phyloP scores from a whole-genome alignment of 1,284 basidiomycete species.

The Pseudozyma hubeiensis region DNA sequence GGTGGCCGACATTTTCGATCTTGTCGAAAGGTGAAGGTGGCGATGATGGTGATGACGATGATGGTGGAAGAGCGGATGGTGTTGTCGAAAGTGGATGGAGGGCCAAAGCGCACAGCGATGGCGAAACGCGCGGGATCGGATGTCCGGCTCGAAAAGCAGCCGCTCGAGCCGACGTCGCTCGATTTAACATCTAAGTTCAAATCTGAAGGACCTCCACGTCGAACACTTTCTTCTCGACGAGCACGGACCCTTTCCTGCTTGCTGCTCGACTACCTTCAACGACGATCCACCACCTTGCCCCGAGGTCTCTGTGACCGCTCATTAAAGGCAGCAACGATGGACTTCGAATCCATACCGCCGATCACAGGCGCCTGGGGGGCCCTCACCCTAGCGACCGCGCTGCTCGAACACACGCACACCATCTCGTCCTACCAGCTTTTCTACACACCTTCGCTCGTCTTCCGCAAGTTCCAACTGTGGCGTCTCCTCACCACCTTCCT shows the following conservation, averaged over 20 bases:
- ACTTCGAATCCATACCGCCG: constrained; percentile 61
- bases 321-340: constrained; percentile 42
- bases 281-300: neutral
- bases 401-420: constrained; percentile 59
- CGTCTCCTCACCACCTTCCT: constrained; percentile 89
- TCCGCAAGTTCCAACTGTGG: constrained; percentile 77
- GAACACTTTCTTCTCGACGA: constrained; percentile 2
- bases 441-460: constrained; percentile 59
- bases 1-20: constrained; percentile 47
- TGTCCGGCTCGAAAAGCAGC: neutral
- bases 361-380: constrained; percentile 60
- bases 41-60: constrained; percentile 5
- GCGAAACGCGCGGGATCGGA: neutral
- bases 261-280: neutral
- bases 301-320: too few species aligned
- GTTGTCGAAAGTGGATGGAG: neutral
- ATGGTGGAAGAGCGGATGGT: neutral
- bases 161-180: too few species aligned
- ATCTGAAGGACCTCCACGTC: constrained; percentile 4
- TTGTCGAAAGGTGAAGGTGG: neutral
- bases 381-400: constrained; percentile 45
- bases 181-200: neutral
- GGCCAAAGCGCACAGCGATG: too few species aligned
- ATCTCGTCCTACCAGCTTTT: constrained; percentile 61
- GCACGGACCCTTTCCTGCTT: neutral